A percentile compares a stretch with the other conserved stretches of the same genome.
phyloP scores from a whole-genome alignment of 2,329 filamentous ascomycete genomes.

The Calonectria pauciramosa region DNA sequence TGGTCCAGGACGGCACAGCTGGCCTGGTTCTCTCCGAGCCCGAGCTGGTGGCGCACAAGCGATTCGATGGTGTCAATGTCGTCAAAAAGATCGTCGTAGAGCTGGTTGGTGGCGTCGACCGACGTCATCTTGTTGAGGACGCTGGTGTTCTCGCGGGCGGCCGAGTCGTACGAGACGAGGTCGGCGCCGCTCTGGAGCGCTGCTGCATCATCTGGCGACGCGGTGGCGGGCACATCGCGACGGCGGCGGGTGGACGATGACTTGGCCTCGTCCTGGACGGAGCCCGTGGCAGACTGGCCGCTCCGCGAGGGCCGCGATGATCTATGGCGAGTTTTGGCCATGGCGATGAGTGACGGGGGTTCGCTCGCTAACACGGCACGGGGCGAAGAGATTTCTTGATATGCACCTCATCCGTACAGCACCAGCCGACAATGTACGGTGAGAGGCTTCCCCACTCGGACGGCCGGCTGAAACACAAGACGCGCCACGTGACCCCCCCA shows the following conservation, averaged over 20 bases:
- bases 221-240: background rate
- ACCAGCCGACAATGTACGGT: slow-evolving; percentile 3
- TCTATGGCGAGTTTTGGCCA: background rate
- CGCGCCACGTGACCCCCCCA: background rate
- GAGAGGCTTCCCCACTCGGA: background rate
- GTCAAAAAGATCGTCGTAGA: background rate
- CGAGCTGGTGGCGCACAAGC: slow-evolving; percentile 2
- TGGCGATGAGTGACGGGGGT: slow-evolving; percentile 6
- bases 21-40: slow-evolving; percentile 3
- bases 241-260: background rate
- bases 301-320: background rate
- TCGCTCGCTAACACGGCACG: background rate
- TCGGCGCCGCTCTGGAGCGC: background rate
- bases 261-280: background rate
- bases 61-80: background rate
- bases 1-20: slow-evolving; percentile 8
- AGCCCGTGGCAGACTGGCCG: background rate
- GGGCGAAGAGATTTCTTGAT: background rate
- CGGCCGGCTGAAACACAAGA: background rate
- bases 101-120: background rate
- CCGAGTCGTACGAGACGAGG: background rate
- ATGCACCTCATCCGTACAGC: slow-evolving; percentile 9
- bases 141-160: background rate
- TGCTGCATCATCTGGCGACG: background rate
- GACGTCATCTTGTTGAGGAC: background rate